Evolutionary conservation across 2,329 filamentous ascomycete genomes (phyloP).

Genomic region (Penicillium sp.): DNA sequence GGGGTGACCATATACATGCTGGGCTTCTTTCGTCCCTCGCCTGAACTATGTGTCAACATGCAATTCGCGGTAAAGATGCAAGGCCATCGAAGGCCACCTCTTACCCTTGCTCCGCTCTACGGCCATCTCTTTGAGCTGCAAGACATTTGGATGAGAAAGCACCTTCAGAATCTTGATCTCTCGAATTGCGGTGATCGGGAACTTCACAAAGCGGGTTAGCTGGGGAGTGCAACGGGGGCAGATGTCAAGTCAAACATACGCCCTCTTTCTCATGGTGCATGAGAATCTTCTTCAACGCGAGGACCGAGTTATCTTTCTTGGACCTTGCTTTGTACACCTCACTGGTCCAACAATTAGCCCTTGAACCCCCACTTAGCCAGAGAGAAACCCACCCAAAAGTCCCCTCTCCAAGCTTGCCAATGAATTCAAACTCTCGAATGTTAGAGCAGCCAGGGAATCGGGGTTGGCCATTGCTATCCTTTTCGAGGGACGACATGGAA

Average conservation of each 20-base stretch:
- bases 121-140: slow-evolving; percentile 92
- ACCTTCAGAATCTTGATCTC: slow-evolving; percentile 98
- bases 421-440: slow-evolving; percentile 43
- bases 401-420: slow-evolving; percentile 74
- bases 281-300: slow-evolving; percentile 96
- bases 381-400: slow-evolving; percentile 77
- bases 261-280: slow-evolving; percentile 99
- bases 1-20: slow-evolving; percentile 99
- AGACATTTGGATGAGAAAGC: slow-evolving; percentile 84
- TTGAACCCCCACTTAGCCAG: background rate
- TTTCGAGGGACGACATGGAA: slow-evolving; percentile 46
- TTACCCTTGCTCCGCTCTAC: slow-evolving; percentile 71
- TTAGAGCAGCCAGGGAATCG: slow-evolving; percentile 80
- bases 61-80: background rate
- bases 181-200: slow-evolving; percentile 95
- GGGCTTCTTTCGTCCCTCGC: slow-evolving; percentile 71
- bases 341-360: slow-evolving; percentile 43
- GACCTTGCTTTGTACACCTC: slow-evolving; percentile 90
- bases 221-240: background rate
- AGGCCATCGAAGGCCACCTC: slow-evolving; percentile 16
- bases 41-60: slow-evolving; percentile 40
- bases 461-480: slow-evolving; percentile 46
- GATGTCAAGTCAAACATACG: slow-evolving; percentile 46
- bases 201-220: slow-evolving; percentile 48
- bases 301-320: slow-evolving; percentile 68